Percentiles rank a stretch among this genome's conserved stretches.
Conservation (phyloP, 208 protist genomes). For the Angomonas deanei region DNA sequence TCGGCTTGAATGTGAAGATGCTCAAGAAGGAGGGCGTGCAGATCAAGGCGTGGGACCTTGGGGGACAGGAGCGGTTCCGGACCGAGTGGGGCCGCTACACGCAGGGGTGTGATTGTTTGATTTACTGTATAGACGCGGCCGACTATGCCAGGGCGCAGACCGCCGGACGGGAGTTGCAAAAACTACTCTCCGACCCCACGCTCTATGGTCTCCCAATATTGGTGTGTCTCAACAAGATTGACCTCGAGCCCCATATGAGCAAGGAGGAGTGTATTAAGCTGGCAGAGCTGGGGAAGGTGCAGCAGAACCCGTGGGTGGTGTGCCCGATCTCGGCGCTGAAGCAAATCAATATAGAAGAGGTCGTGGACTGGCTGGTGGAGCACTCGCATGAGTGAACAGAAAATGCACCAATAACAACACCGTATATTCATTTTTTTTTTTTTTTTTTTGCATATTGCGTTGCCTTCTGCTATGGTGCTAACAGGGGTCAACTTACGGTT, state of each 20-base stretch:
- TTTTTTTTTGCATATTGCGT: too few relatives aligned
- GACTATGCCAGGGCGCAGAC: slow-evolving; percentile 51
- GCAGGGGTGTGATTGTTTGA: slow-evolving; percentile 57
- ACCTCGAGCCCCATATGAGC: slow-evolving; percentile 70
- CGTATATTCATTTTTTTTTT: background rate
- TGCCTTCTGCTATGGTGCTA: background rate
- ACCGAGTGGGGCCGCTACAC: slow-evolving; percentile 73
- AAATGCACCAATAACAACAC: background rate
- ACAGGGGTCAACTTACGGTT: too few relatives aligned
- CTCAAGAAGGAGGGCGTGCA: slow-evolving; percentile 70
- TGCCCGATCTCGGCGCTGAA: slow-evolving; percentile 52
- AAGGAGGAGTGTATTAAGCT: slow-evolving; percentile 72
- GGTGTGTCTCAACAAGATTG: slow-evolving; percentile 85
- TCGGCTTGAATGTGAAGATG: slow-evolving; percentile 78
- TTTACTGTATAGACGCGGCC: slow-evolving; percentile 72
- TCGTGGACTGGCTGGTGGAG: slow-evolving; percentile 74
- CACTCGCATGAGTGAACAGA: slow-evolving; percentile 44
- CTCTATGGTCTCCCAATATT: slow-evolving; percentile 57
- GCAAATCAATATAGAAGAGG: slow-evolving; percentile 65
- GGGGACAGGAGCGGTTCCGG: slow-evolving; percentile 68
- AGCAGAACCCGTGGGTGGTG: slow-evolving; percentile 60
- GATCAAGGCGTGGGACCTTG: slow-evolving; percentile 81
- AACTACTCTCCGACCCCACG: slow-evolving; percentile 44
- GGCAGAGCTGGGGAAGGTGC: slow-evolving; percentile 45
- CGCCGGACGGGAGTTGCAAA: slow-evolving; percentile 55